phyloP scores from a whole-genome alignment of 2,329 filamentous ascomycete genomes.

The Periglandula ipomoeae region DNA sequence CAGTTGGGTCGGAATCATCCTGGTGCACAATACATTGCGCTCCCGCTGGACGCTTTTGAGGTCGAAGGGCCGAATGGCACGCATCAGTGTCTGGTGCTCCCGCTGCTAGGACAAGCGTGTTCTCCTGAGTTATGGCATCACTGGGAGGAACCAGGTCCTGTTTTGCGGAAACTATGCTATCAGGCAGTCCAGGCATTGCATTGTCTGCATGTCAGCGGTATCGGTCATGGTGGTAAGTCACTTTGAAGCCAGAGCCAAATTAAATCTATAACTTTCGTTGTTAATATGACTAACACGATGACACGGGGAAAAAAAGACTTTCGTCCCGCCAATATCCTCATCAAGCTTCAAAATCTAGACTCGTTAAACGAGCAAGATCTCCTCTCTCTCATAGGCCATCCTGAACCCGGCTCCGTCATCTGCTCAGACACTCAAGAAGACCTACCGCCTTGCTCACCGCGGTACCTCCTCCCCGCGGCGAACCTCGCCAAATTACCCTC shows the following conservation, averaged over 20 bases:
- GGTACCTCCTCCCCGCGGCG: slow-evolving; percentile 15
- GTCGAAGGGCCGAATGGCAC: slow-evolving; percentile 17
- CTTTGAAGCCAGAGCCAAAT: too few relatives aligned
- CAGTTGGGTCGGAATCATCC: background rate
- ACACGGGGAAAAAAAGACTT: slow-evolving; percentile 17
- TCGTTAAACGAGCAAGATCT: slow-evolving; percentile 14
- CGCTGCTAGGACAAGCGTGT: slow-evolving; percentile 15
- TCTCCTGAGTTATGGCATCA: slow-evolving; percentile 10
- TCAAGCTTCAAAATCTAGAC: slow-evolving; percentile 14
- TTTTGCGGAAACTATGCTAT: slow-evolving; percentile 12
- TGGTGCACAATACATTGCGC: slow-evolving; percentile 5
- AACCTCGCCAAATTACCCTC: background rate
- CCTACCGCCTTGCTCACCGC: slow-evolving; percentile 11
- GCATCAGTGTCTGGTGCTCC: slow-evolving; percentile 18
- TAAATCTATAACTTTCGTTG: too few relatives aligned
- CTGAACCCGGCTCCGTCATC: slow-evolving; percentile 2
- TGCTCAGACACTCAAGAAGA: slow-evolving; percentile 5
- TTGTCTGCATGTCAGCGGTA: slow-evolving; percentile 16
- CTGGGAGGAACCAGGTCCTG: slow-evolving; percentile 1
- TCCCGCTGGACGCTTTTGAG: slow-evolving; percentile 16
- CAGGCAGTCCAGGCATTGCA: slow-evolving; percentile 15
- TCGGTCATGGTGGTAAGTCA: slow-evolving; percentile 23
- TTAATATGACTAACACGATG: too few relatives aligned
- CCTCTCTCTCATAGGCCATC: slow-evolving; percentile 11
- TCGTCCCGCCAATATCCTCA: slow-evolving; percentile 18